These are phyloP conservation scores for Alliaria petiolata DNA, from an alignment of 345 rosid species.

Conservation along the genomic window DNA sequence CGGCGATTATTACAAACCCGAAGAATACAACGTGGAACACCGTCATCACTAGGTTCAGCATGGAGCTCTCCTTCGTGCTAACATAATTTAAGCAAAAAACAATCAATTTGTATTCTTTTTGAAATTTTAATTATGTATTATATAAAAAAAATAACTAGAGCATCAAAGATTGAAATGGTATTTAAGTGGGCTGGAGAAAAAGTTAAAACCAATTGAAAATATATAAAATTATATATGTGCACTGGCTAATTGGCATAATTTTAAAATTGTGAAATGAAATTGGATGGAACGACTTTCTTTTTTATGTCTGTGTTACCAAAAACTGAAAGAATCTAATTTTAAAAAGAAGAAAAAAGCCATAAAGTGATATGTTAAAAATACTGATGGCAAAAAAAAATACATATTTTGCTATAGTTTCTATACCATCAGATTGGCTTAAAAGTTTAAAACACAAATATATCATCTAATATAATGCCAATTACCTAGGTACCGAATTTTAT, in stretches of 20 bases:
- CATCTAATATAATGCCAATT: background rate
- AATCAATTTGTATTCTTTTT: background rate
- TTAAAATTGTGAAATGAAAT: background rate
- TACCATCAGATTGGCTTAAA: background rate
- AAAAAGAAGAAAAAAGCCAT: background rate
- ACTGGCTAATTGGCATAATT: background rate
- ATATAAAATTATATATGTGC: background rate
- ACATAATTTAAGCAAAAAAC: background rate
- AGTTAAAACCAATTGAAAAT: background rate
- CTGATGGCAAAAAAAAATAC: background rate
- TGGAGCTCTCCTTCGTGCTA: slow-evolving; percentile 88
- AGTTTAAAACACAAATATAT: background rate
- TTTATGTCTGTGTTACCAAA: background rate
- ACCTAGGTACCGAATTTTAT: background rate
- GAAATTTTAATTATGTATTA: too few species aligned
- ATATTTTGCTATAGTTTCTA: background rate
- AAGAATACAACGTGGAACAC: slow-evolving; percentile 77
- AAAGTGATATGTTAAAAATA: background rate
- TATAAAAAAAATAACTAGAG: background rate
- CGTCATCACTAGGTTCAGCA: slow-evolving; percentile 77
- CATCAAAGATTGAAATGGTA: background rate
- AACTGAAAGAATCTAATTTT: background rate
- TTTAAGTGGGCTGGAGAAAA: background rate
- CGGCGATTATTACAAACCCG: slow-evolving; percentile 69
- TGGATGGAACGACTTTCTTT: background rate